Base-by-base conservation (phyloP, 495 filamentous ascomycete species). In the Rostrohypoxylon terebratum region DNA sequence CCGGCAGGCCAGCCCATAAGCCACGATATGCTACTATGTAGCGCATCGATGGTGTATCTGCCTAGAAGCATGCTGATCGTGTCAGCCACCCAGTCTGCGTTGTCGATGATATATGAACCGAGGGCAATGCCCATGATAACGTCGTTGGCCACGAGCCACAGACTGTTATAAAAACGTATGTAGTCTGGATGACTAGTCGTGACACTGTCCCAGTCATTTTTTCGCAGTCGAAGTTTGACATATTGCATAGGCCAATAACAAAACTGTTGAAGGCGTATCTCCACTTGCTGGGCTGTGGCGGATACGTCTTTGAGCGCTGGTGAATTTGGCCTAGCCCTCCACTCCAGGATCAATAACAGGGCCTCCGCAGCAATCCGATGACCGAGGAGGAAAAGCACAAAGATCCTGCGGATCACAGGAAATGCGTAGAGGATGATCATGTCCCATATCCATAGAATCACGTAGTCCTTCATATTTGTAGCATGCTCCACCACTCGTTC, bases 191-290 rank as follows among this genome's bases (percentile, higher is more conserved):
- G 95, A 68, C 91, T 97, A 58, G 91, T 96, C 0, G 94, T 97
- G 36, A 97, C 90, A 79, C 95, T 98, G 72, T 94, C 92, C 96
- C 96, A 98, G 68, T 97, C 94, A 55, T 92, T 89, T 73, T 94
- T 97, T 47, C 95, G 86, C 68, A 92, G 89, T 10, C 94, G 92
- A 23, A 99, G 80, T 13, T 94, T 98, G 59, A 95, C 83, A 77
- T 99, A 98, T 78, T 98, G 95, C 75, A 96, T 93, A 4, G 95
- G 96, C 95, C 94, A 98, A 78, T 98, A 99, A 81, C 96, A 98
- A 79, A 98, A 98, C 76, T 99, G 96, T 77, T 98, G 94, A 16
- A 99, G 87, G 3, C 96, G 92, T 73, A 99, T 98, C 81, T 99
- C 96, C 36, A 98, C 90, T 78, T 99, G 96, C 77, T 98, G 96